Base-by-base conservation (phyloP, 2,329 filamentous ascomycete genomes). In the Aspergillus niger region DNA sequence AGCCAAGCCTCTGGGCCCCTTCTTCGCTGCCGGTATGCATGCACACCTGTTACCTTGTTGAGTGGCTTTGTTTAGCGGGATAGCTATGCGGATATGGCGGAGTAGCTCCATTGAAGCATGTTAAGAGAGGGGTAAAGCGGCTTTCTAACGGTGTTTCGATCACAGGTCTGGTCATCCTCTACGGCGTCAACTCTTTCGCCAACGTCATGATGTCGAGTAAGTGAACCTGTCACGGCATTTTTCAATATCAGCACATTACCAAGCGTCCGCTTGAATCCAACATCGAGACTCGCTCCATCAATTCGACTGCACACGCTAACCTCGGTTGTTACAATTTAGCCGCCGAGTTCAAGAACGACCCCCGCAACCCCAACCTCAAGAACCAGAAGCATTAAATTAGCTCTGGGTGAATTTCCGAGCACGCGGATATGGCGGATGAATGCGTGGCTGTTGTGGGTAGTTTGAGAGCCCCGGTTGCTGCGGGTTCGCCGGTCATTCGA, bases 271-370 rank as follows among this genome's bases (percentile, higher is more conserved):
- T 50, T 30, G 26, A 20, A n/a, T 36, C 11, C 32, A 36, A 36
- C 32, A 2, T 20, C 26, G 47, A 17, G 13, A 8, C 36, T 50
- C 41, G 17, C 26, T 24, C n/a, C 13, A 3, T 30, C 15, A 30
- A 13, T 15, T n/a, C 20, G 24, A 63, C 51, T 26, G 24, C 24
- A 38, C 10, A 22, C 15, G 59, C 70, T 73, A 67, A 74, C 64
- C 48, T 54, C 30, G 26, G 52, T 61, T 55, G 6, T 49, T 49
- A 57, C 48, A 49, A 43, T 59, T 26, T 54, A 98, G 94, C 88
- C 83, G 91, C 91, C 72, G 92, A 98, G 83, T 97, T 86, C 87
- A 96, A 93, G 89, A 96, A 97, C 85, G 94, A 98, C 82, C 92
- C 93, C 69, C 89, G 93, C 80, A 97, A 97, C 72, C 79, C 79